Conservation (phyloP, 306 rosid species). For the Cucumis hystrix region DNA sequence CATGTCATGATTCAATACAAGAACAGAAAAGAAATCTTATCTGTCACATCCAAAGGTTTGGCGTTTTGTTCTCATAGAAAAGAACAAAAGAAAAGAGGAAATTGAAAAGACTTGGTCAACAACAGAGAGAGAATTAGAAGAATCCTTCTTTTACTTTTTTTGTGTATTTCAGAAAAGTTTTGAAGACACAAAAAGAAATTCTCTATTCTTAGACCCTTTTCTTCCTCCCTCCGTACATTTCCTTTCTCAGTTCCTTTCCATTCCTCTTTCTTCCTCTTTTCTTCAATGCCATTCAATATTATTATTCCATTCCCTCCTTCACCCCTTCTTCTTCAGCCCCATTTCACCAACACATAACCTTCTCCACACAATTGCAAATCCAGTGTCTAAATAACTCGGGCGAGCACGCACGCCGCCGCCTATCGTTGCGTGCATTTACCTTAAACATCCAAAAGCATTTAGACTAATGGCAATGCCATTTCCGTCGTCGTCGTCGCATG, state of each 20-base stretch:
- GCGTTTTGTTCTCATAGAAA: neutral
- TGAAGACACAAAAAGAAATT: neutral
- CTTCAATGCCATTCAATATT: conserved; percentile 9
- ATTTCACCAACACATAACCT: neutral
- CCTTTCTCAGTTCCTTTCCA: neutral
- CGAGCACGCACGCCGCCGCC: conserved; percentile 4
- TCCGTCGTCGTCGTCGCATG: neutral
- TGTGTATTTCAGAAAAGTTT: no score
- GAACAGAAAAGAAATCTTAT: neutral
- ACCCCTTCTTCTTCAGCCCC: neutral
- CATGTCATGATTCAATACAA: neutral
- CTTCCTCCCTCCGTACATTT: neutral
- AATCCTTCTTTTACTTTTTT: no score
- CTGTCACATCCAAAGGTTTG: neutral
- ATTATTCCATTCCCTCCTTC: neutral
- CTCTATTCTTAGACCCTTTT: neutral
- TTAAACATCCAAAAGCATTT: neutral
- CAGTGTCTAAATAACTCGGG: neutral
- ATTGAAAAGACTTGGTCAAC: neutral
- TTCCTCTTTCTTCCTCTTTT: neutral
- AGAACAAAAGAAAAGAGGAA: neutral
- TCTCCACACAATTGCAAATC: neutral
- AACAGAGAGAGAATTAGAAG: no score
- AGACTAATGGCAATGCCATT: neutral
- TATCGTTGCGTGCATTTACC: neutral